Evolutionary conservation across 768 basidiomycete species (phyloP).

Genomic region (Russula griseocarnosa): DNA sequence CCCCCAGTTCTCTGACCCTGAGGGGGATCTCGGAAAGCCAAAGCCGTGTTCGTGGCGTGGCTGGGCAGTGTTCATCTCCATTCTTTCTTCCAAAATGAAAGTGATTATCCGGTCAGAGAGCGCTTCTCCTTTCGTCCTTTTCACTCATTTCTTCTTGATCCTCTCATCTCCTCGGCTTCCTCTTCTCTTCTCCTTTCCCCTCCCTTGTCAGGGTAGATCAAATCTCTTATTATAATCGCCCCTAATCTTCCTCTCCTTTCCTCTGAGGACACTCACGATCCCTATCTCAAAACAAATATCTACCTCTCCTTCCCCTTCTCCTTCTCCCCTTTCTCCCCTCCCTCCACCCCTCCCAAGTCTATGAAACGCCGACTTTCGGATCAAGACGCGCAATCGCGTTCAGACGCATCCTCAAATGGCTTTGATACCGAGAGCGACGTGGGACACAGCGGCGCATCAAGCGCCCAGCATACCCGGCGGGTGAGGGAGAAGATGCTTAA

Average conservation of each 20-base stretch:
- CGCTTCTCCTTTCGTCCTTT: constrained; percentile 11
- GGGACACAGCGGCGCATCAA: constrained; percentile 41
- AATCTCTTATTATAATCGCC: constrained; percentile 18
- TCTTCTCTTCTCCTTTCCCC: not conserved
- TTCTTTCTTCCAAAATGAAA: constrained; percentile 20
- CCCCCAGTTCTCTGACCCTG: not conserved
- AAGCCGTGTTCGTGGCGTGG: no score
- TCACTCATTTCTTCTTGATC: not conserved
- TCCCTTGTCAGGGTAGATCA: constrained; percentile 7
- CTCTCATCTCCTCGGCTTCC: constrained; percentile 1
- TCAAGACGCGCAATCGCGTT: constrained; percentile 20
- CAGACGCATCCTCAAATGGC: constrained; percentile 31
- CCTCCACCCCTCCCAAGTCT: not conserved
- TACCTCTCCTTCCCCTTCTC: not conserved
- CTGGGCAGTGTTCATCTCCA: constrained; percentile 5
- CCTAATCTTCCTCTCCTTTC: constrained; percentile 26
- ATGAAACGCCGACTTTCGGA: constrained; percentile 26
- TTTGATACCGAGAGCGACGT: constrained; percentile 52
- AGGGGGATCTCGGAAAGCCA: constrained; percentile 11
- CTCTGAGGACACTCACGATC: constrained; percentile 24
- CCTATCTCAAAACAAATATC: constrained; percentile 14
- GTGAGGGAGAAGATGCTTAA: constrained; percentile 8
- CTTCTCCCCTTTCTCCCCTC: no score
- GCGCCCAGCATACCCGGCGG: constrained; percentile 33
- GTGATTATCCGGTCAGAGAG: constrained; percentile 20